phyloP scores from a whole-genome alignment of 2,329 filamentous ascomycete genomes.

The Dryadomyces quercus-mongolicae region DNA sequence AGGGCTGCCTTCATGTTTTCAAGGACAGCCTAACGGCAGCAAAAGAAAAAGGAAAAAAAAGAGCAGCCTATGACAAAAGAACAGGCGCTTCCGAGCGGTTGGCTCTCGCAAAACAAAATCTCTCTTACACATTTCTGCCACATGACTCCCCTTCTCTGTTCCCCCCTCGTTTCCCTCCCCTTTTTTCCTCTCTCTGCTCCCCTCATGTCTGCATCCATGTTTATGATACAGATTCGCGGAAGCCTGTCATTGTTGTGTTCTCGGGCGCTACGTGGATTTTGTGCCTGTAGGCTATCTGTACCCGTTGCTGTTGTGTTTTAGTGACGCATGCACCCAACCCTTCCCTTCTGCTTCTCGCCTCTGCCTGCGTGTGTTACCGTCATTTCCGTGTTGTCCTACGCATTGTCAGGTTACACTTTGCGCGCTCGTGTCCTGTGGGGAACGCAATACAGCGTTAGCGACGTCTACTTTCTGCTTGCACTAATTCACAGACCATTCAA shows the following conservation, averaged over 20 bases:
- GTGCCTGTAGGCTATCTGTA: constrained; percentile 9
- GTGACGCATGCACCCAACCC: constrained; percentile 14
- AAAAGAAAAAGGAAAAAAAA: neutral
- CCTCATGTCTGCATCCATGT: neutral
- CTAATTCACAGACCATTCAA: neutral
- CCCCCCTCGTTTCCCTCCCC: neutral
- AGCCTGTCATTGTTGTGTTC: neutral
- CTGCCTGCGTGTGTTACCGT: constrained; percentile 26
- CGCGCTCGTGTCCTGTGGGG: neutral
- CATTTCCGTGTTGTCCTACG: constrained; percentile 6
- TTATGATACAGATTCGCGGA: neutral
- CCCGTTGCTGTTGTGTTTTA: constrained; percentile 19
- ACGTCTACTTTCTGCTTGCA: constrained; percentile 6
- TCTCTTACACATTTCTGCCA: neutral
- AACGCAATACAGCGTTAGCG: neutral
- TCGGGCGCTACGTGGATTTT: constrained; percentile 6
- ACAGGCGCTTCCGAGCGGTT: no score
- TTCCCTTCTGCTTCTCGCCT: constrained; percentile 8
- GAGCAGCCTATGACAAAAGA: neutral
- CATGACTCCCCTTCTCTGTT: neutral
- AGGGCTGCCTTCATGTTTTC: no score
- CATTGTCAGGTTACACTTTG: constrained; percentile 32
- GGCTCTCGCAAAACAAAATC: neutral
- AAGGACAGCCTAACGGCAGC: neutral
- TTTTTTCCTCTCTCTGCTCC: neutral